Evolutionary conservation across 23 red algal genomes (phyloP), one percentile per base, ranked within the genome.

Genomic region (Pyropia yezoensis): DNA sequence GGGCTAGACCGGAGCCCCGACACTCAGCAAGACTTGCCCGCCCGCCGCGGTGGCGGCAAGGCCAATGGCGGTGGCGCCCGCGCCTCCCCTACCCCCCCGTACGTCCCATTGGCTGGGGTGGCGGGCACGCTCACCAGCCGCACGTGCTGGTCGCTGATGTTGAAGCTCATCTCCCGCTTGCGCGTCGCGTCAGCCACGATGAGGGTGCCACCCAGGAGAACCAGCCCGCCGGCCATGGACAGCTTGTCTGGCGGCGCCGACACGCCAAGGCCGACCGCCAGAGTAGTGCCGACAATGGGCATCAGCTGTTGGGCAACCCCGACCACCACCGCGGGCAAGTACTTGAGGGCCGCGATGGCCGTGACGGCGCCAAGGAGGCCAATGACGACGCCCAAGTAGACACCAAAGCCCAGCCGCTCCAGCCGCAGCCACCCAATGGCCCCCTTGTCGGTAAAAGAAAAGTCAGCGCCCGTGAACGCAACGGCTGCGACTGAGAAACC

Each of bases 271-370:
- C 54, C 16, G 19, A 83, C 67, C 27, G 78, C 67, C 29, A 63
- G 58, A 1, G 73, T 52, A 0, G 77, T 82, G 27, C 77, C 77
- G 19, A 66, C 77, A 18, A 70, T 59, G 2, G 77, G 77, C 77
- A 82, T 82, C 64, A 82, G 68, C 53, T 65, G 70, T 45, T 82
- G 77, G 39, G 70, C 77, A 16, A 47, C 61, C 52, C 64, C 77
- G 24, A 82, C 77, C 56, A 70, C 64, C 52, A 82, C 77, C 26
- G 39, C 52, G 25, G 77, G 77, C 17, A 82, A 49, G 45, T 71
- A 70, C 54, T 69, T 70, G 64, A 82, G 77, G 1, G 77, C 77
- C 32, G 77, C 77, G 54, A 82, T 82, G 55, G 65, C 70, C 33
- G 65, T 62, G 52, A 82, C 66, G 1, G 66, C 71, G 15, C 77